Evolutionary conservation across 306 rosid genomes (phyloP).

Genomic region (Datisca glomerata): DNA sequence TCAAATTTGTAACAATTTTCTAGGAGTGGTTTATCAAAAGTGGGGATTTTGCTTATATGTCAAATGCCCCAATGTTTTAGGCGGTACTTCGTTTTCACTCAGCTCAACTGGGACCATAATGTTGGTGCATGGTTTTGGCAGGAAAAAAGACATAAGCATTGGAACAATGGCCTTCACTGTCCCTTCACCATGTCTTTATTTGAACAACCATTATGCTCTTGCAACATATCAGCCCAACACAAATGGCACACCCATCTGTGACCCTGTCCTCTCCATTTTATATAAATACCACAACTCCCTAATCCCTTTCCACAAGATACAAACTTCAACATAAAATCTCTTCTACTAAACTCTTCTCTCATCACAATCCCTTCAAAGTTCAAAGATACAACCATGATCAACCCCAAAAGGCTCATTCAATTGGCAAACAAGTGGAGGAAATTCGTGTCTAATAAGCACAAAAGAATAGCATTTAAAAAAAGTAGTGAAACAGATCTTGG

Average conservation of each 20-base stretch:
- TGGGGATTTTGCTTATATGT: too few species aligned
- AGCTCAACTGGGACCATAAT: not conserved
- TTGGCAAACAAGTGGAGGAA: slow-evolving; percentile 15
- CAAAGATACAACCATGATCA: slow-evolving; percentile 7
- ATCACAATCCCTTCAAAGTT: not conserved
- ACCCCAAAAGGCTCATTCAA: slow-evolving; percentile 8
- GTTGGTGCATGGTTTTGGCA: not conserved
- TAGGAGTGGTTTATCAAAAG: too few species aligned
- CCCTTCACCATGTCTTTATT: too few species aligned
- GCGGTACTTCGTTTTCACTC: too few species aligned
- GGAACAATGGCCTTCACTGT: too few species aligned
- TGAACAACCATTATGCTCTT: too few species aligned
- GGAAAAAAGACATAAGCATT: too few species aligned
- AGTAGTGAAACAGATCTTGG: not conserved
- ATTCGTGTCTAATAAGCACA: not conserved
- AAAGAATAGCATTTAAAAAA: not conserved
- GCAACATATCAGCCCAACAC: not conserved
- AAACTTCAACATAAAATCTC: not conserved
- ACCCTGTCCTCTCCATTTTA: not conserved
- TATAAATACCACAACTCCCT: not conserved
- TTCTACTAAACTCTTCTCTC: not conserved
- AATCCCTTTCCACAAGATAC: not conserved
- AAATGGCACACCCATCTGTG: not conserved
- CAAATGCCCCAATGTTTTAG: too few species aligned
- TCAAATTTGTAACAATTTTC: too few species aligned